Conservation (phyloP, 331 rosid species). For the Phaseolus coccineus region DNA sequence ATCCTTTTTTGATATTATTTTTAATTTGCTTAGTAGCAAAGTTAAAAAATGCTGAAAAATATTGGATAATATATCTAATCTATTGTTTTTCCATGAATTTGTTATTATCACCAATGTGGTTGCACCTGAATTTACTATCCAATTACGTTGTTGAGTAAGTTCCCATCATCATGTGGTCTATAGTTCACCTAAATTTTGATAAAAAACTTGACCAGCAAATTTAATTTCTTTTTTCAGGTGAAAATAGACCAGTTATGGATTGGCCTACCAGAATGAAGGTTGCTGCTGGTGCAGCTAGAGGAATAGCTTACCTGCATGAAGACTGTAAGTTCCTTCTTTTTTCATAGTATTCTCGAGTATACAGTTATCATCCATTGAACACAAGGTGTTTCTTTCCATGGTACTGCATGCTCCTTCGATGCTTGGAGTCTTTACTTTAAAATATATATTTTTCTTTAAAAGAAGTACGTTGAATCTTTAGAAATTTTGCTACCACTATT, state of each 20-base stretch:
- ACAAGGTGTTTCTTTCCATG: conserved; percentile 1
- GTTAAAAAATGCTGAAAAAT: neutral
- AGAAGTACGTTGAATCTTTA: neutral
- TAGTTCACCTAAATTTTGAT: conserved; percentile 16
- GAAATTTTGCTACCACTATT: conserved; percentile 21
- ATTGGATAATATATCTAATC: neutral
- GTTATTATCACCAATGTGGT: neutral
- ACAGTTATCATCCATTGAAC: neutral
- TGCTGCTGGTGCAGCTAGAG: conserved; percentile 97
- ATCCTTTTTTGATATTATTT: neutral
- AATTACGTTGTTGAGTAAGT: conserved; percentile 10
- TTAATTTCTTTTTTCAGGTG: conserved; percentile 52
- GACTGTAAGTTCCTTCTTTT: conserved; percentile 73
- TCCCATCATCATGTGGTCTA: conserved; percentile 16
- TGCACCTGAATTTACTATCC: conserved; percentile 23
- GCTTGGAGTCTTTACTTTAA: conserved; percentile 27
- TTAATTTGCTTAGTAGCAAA: conserved; percentile 12
- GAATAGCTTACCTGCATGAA: conserved; percentile 96
- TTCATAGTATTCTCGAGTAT: conserved; percentile 23
- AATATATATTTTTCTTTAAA: neutral
- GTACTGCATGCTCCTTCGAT: conserved; percentile 20
- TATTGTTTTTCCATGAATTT: conserved; percentile 1
- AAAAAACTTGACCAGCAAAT: conserved; percentile 33
- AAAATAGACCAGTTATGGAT: conserved; percentile 65
- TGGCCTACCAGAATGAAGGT: conserved; percentile 90